Percentiles rank a stretch among this genome's conserved stretches.
Conservation (phyloP, 2,329 filamentous ascomycete species). For the Akanthomyces lecanii region DNA sequence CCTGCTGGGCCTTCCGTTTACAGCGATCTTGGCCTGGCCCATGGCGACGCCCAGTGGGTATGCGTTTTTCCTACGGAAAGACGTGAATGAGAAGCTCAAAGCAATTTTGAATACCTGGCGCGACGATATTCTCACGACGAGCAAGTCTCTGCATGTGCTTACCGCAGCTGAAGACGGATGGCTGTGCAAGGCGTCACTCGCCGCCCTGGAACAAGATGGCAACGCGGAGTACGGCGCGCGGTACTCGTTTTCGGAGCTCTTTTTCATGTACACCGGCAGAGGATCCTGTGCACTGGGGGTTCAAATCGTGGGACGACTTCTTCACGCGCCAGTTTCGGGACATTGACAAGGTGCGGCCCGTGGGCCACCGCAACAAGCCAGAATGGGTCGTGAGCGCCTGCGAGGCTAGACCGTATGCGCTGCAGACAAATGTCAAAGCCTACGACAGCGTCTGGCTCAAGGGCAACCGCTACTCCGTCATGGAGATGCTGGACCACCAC, state of each 20-base stretch:
- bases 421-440: slow-evolving; percentile 42
- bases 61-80: slow-evolving; percentile 48
- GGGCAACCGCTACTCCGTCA: slow-evolving; percentile 57
- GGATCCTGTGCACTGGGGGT: slow-evolving; percentile 37
- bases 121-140: slow-evolving; percentile 24
- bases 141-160: slow-evolving; percentile 20
- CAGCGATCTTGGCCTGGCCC: slow-evolving; percentile 54
- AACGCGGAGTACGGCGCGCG: slow-evolving; percentile 14
- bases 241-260: slow-evolving; percentile 21
- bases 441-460: slow-evolving; percentile 65
- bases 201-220: slow-evolving; percentile 20
- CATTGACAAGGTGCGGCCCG: slow-evolving; percentile 43
- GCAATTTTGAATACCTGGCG: slow-evolving; percentile 48
- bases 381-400: slow-evolving; percentile 51
- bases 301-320: slow-evolving; percentile 60
- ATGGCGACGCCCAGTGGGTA: slow-evolving; percentile 53
- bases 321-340: slow-evolving; percentile 52
- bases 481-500: slow-evolving; percentile 55
- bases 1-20: slow-evolving; percentile 48
- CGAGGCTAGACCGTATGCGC: slow-evolving; percentile 53
- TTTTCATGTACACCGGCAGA: slow-evolving; percentile 19
- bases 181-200: slow-evolving; percentile 20
- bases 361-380: slow-evolving; percentile 41
- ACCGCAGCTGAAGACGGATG: slow-evolving; percentile 18
- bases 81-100: slow-evolving; percentile 49